Evolutionary conservation across 1,139 yeast genomes (phyloP).

Genomic region (Taiozyma sp.): DNA sequence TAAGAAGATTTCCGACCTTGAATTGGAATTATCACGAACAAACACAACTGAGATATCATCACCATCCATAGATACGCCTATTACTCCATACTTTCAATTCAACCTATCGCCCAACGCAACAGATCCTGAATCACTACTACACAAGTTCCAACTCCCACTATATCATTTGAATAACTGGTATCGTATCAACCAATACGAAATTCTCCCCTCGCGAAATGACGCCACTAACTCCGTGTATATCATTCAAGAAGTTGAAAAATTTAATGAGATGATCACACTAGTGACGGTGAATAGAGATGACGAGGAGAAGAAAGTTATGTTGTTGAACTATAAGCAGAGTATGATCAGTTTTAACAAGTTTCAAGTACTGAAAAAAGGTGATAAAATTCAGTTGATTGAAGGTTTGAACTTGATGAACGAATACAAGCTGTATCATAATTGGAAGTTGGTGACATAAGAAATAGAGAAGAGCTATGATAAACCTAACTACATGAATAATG

Average conservation of each 20-base stretch:
- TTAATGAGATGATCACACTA: slow-evolving; percentile 13
- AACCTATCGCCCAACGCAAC: neutral
- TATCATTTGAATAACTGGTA: slow-evolving; percentile 18
- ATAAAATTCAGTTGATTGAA: slow-evolving; percentile 10
- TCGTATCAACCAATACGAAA: slow-evolving; percentile 10
- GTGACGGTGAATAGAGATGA: slow-evolving; percentile 3
- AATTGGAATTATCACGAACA: neutral
- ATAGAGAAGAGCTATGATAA: neutral
- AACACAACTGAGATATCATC: neutral
- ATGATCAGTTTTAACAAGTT: slow-evolving; percentile 3
- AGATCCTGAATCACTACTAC: slow-evolving; percentile 4
- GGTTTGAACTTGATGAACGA: slow-evolving; percentile 5
- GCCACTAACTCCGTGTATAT: neutral
- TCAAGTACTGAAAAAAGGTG: slow-evolving; percentile 12
- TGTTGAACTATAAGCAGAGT: slow-evolving; percentile 17
- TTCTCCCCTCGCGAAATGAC: slow-evolving; percentile 1
- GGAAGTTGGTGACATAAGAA: slow-evolving; percentile 11
- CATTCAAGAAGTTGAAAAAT: slow-evolving; percentile 1
- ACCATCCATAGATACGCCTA: neutral
- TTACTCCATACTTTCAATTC: slow-evolving; percentile 2
- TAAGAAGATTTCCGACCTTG: neutral
- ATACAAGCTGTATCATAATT: slow-evolving; percentile 15
- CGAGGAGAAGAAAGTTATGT: slow-evolving; percentile 4
- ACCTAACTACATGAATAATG: neutral
- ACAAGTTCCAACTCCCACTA: slow-evolving; percentile 14